Base-by-base conservation (phyloP, 2,329 filamentous ascomycete species). In the Penicillium sp. region DNA sequence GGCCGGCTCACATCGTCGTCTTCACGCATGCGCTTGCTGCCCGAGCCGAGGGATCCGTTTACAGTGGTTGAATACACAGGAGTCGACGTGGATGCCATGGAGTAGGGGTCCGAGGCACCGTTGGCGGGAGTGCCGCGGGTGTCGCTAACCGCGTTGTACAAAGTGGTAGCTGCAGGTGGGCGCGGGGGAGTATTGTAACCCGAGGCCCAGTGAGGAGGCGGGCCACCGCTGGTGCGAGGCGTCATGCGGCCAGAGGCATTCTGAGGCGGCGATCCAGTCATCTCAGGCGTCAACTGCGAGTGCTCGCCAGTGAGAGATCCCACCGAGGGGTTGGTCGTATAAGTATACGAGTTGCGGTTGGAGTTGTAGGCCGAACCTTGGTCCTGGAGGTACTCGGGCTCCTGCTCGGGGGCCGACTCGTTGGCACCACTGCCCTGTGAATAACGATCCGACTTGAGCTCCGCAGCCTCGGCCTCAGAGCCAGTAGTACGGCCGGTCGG, bases 131-230 rank as follows among this genome's bases (percentile, higher is more conserved):
- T 71, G 39, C 74, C 80, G 22, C 87, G 80, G 49, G 88, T 86
- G 64, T 87, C 89, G 66, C 85, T 90, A 73, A 95, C 89, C 52
- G 94, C 85, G 68, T 84, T 94, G 76, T 95, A 95, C 41, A 95
- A 74, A 64, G 83, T 94, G 74, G 87, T 90, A 0, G 87, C 84
- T 3, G 85, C 78, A 1, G 69, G 55, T 2, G 79, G 75, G 34
- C 89, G 84, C 18, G 89, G 89, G 40, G 90, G 86, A 0, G 88
- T 90, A 65, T 76, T 85, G 71, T 94, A 95, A 22, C 84, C 84
- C 41, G 77, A 79, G 5, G 78, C 68, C 70, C 94, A 96, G 68
- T 89, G 88, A 2, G 82, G 75, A 56, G 87, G 85, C 29, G 82
- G 77, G 0, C 85, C 78, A 8, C 81, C 77, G 4, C 88, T 80